Evolutionary conservation across 768 basidiomycete species (phyloP).

Genomic region (Coprinellus micaceus): DNA sequence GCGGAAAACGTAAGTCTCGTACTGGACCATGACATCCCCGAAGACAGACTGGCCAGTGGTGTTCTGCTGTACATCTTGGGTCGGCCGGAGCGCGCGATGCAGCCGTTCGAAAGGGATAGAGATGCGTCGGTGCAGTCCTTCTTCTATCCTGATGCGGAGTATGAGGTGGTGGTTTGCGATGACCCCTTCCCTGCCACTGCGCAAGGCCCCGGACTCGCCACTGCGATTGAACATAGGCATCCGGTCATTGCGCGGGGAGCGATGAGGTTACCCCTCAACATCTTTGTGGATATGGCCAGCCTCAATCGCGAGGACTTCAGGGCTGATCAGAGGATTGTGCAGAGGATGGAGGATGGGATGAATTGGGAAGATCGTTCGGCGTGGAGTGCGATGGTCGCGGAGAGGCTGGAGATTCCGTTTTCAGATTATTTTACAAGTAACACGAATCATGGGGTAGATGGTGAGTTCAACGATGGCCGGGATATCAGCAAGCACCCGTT

Average conservation of each 20-base stretch:
- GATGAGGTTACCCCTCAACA: conserved; percentile 6
- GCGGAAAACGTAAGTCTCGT: conserved; percentile 17
- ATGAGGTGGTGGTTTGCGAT: conserved; percentile 15
- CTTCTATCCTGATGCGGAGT: conserved; percentile 15
- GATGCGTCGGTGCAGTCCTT: conserved; percentile 9
- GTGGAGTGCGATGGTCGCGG: conserved; percentile 9
- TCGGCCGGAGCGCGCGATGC: conserved; percentile 18
- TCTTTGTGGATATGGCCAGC: neutral
- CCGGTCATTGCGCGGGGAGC: conserved; percentile 5
- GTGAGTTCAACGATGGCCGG: conserved; percentile 1
- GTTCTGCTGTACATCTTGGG: conserved; percentile 11
- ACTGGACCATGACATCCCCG: conserved; percentile 4
- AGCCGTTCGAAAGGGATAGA: conserved; percentile 15
- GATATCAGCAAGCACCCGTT: conserved; percentile 1
- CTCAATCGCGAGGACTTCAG: conserved; percentile 5
- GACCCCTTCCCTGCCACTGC: conserved; percentile 14
- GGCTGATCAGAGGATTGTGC: neutral
- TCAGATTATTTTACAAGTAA: conserved; percentile 1
- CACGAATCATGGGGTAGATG: neutral
- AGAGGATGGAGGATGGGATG: conserved; percentile 1
- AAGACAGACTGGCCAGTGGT: conserved; percentile 4
- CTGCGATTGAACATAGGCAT: neutral
- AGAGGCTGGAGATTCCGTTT: neutral
- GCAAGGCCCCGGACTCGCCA: conserved; percentile 17
- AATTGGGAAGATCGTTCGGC: conserved; percentile 6